Percentiles rank a stretch among this genome's conserved stretches.
Conservation (phyloP, 306 rosid genomes). For the Neltuma alba region DNA sequence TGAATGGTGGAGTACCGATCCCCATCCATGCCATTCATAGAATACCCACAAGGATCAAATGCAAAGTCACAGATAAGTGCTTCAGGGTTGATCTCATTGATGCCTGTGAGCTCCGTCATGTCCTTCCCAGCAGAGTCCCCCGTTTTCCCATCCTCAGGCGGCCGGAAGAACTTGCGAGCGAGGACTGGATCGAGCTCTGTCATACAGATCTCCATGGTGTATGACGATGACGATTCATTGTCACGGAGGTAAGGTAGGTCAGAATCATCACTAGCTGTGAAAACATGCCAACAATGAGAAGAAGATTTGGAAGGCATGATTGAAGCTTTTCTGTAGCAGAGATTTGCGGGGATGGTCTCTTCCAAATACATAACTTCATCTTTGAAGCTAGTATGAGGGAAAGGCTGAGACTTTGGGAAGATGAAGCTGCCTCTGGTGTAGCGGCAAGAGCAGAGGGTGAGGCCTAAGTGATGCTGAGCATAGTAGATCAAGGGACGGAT, state of each 20-base stretch:
- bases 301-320: slow-evolving; percentile 81
- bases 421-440: slow-evolving; percentile 92
- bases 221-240: slow-evolving; percentile 26
- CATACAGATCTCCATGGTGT: slow-evolving; percentile 93
- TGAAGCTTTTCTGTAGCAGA: slow-evolving; percentile 77
- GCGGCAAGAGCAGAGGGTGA: slow-evolving; percentile 68
- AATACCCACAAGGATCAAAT: slow-evolving; percentile 92
- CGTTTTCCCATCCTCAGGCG: slow-evolving; percentile 50
- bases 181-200: slow-evolving; percentile 81
- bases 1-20: slow-evolving; percentile 92
- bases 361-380: slow-evolving; percentile 78
- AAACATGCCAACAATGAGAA: slow-evolving; percentile 89
- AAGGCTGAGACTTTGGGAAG: slow-evolving; percentile 84
- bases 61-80: slow-evolving; percentile 86
- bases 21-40: slow-evolving; percentile 86
- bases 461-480: slow-evolving; percentile 59
- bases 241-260: slow-evolving; percentile 27
- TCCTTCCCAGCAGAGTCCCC: slow-evolving; percentile 81
- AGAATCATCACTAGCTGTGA: slow-evolving; percentile 55
- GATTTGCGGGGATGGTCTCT: slow-evolving; percentile 60
- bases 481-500: slow-evolving; percentile 69
- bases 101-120: slow-evolving; percentile 80
- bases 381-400: slow-evolving; percentile 81
- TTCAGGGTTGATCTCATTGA: slow-evolving; percentile 60
- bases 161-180: slow-evolving; percentile 68